Evolutionary conservation across 2,329 filamentous ascomycete species (phyloP).

Genomic region (Paraconiothyrium brasiliense): DNA sequence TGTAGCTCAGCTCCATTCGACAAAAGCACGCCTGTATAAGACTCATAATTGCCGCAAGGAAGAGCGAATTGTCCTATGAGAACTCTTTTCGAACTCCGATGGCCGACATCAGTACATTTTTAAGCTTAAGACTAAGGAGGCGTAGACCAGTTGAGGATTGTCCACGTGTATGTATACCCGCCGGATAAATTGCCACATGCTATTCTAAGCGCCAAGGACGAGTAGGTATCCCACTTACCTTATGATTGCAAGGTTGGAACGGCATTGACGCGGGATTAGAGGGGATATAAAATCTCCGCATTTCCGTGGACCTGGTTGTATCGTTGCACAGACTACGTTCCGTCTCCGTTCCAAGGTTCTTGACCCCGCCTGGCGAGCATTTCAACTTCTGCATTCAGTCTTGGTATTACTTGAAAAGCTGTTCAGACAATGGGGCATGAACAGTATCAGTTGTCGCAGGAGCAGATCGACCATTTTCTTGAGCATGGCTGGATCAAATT

Average conservation of each 20-base stretch:
- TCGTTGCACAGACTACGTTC: background rate
- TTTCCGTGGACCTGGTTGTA: background rate
- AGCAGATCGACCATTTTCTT: conserved; percentile 64
- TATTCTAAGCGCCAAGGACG: conserved; percentile 13
- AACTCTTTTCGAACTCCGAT: background rate
- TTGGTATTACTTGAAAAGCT: background rate
- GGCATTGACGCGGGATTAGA: conserved; percentile 7
- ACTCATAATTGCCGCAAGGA: background rate
- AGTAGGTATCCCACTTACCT: background rate
- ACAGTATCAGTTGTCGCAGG: conserved; percentile 51
- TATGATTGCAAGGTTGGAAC: background rate
- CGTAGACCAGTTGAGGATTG: background rate
- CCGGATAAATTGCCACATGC: conserved; percentile 10
- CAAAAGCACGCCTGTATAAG: background rate
- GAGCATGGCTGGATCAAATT: conserved; percentile 66
- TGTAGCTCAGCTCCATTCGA: background rate
- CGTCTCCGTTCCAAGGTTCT: background rate
- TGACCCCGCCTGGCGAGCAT: background rate
- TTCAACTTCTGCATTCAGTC: background rate
- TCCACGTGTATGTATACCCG: conserved; percentile 4
- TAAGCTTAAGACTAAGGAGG: background rate
- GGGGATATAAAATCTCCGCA: conserved; percentile 1
- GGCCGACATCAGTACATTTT: background rate
- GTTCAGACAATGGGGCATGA: conserved; percentile 25
- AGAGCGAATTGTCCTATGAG: background rate